These are phyloP conservation scores for Lophiostoma macrostomum DNA, from an alignment of 495 filamentous ascomycete species.

Conservation along the genomic window DNA sequence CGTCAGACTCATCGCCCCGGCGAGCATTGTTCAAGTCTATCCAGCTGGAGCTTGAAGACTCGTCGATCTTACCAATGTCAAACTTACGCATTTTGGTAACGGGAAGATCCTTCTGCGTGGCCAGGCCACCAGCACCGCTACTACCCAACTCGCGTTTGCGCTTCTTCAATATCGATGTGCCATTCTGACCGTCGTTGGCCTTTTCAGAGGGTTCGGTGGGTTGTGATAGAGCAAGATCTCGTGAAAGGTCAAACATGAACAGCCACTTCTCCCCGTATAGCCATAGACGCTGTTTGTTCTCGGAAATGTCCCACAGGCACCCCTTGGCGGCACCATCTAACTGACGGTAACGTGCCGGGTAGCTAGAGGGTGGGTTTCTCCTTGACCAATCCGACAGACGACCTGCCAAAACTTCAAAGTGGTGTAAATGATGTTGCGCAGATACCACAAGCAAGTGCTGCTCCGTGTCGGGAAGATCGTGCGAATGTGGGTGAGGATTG, in stretches of 20 bases:
- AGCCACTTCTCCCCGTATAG: constrained; percentile 80
- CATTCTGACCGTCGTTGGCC: constrained; percentile 1
- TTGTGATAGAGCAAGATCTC: constrained; percentile 56
- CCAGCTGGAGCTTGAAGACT: constrained; percentile 8
- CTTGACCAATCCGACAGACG: constrained; percentile 79
- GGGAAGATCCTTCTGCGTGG: constrained; percentile 14
- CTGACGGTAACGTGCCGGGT: constrained; percentile 68
- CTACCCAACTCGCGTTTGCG: constrained; percentile 20
- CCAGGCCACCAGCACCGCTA: constrained; percentile 30
- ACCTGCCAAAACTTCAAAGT: constrained; percentile 73
- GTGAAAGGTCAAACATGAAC: constrained; percentile 85
- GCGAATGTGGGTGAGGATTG: constrained; percentile 49
- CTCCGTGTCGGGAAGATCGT: constrained; percentile 45
- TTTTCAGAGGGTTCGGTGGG: not conserved
- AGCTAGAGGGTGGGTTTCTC: constrained; percentile 68
- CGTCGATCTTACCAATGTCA: constrained; percentile 17
- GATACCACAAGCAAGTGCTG: constrained; percentile 73
- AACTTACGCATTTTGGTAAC: constrained; percentile 27
- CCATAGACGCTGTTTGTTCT: constrained; percentile 65
- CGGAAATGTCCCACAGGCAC: constrained; percentile 73
- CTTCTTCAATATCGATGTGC: constrained; percentile 21
- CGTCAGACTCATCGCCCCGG: constrained; percentile 8
- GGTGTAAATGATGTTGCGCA: constrained; percentile 67
- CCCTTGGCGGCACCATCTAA: constrained; percentile 77
- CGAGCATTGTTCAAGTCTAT: constrained; percentile 11